Conservation (phyloP, 1,284 basidiomycete genomes). For the Papiliotrema flavescens region DNA sequence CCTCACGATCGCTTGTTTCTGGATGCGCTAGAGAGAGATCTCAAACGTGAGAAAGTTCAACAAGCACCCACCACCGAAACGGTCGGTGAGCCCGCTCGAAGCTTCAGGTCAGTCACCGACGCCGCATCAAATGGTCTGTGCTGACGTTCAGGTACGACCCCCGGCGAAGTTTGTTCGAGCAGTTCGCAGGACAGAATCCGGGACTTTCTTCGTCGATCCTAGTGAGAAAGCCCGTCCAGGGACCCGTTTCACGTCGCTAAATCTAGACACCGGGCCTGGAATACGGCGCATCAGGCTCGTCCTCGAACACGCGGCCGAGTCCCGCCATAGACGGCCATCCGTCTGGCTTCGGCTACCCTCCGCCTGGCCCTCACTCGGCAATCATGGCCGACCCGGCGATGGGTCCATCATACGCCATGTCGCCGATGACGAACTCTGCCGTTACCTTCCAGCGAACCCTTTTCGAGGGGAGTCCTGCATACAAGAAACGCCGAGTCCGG, state of each 20-base stretch:
- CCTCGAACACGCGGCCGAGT: background rate
- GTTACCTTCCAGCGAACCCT: conserved; percentile 52
- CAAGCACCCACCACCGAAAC: conserved; percentile 74
- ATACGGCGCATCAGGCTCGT: background rate
- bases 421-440: conserved; percentile 5
- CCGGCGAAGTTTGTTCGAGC: conserved; percentile 77
- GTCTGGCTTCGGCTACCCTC: background rate
- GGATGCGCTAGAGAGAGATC: conserved; percentile 85
- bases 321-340: background rate
- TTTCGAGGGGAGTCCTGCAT: conserved; percentile 74
- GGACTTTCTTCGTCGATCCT: conserved; percentile 31
- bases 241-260: background rate
- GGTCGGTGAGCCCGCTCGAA: conserved; percentile 69
- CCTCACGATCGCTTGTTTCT: conserved; percentile 93
- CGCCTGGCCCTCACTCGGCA: background rate
- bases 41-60: conserved; percentile 86
- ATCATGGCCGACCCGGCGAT: background rate
- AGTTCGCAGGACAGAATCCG: conserved; percentile 57
- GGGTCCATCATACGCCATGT: background rate
- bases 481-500: conserved; percentile 71
- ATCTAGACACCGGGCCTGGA: conserved; percentile 1
- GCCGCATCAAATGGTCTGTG: background rate
- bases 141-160: conserved; percentile 68
- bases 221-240: background rate
- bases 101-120: conserved; percentile 39